A percentile compares a stretch with the other conserved stretches of the same genome.
These are phyloP conservation scores for Phytophthora macrochlamydospora DNA, from an alignment of 352 stramenopile genomes.

Conservation along the genomic window DNA sequence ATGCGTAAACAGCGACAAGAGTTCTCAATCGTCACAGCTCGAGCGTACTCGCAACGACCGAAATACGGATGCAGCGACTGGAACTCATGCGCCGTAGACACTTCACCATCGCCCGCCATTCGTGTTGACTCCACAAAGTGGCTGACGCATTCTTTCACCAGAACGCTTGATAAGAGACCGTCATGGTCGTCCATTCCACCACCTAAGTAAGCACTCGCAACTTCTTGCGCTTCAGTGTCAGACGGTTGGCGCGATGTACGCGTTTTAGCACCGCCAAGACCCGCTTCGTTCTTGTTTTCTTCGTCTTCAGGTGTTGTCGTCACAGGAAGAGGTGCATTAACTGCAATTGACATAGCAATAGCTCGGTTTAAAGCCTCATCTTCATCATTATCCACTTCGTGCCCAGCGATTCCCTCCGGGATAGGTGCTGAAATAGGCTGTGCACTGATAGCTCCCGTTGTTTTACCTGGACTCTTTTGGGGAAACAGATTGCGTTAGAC, in stretches of 20 bases:
- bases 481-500: too few relatives aligned
- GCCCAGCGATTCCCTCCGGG: constrained; percentile 7
- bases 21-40: constrained; percentile 53
- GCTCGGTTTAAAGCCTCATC: constrained; percentile 42
- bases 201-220: constrained; percentile 54
- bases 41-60: constrained; percentile 79
- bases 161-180: constrained; percentile 65
- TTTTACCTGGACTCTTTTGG: too few relatives aligned
- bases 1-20: constrained; percentile 70
- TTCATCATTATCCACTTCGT: constrained; percentile 22
- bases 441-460: constrained; percentile 1
- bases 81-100: constrained; percentile 49
- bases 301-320: constrained; percentile 6
- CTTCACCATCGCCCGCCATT: constrained; percentile 64
- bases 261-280: neutral
- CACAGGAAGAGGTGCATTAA: constrained; percentile 15
- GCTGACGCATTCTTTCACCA: constrained; percentile 86
- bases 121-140: constrained; percentile 86
- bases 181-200: constrained; percentile 62
- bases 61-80: constrained; percentile 90
- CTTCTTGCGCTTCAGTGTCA: constrained; percentile 66
- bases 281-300: constrained; percentile 47
- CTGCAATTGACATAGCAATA: constrained; percentile 53
- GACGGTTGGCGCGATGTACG: constrained; percentile 44
- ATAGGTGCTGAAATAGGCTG: neutral